A percentile compares a stretch with the other conserved stretches of the same genome.
These are phyloP conservation scores for Hygrophila difformis DNA, from an alignment of 257 asterid species.

Conservation along the genomic window DNA sequence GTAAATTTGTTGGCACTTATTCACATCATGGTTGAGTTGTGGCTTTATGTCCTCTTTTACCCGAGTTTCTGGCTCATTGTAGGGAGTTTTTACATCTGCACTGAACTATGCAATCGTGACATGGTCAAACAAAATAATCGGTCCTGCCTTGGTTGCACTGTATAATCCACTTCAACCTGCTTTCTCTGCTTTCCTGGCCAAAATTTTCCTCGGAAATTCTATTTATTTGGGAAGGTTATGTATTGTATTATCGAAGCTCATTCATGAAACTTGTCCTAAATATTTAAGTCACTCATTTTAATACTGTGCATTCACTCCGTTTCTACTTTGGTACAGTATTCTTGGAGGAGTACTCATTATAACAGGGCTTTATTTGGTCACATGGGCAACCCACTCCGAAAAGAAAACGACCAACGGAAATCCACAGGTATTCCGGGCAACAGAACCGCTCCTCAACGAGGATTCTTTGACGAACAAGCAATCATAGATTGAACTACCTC, in stretches of 20 bases:
- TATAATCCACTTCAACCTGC: constrained; percentile 84
- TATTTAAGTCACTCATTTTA: background rate
- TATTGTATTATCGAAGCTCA: too few relatives aligned
- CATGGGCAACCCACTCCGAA: constrained; percentile 69
- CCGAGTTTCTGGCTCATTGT: too few relatives aligned
- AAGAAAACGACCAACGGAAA: constrained; percentile 7
- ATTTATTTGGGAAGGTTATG: constrained; percentile 71
- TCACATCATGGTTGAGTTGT: too few relatives aligned
- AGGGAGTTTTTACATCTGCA: constrained; percentile 80
- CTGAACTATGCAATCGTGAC: constrained; percentile 59
- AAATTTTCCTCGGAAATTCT: constrained; percentile 63
- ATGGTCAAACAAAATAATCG: constrained; percentile 73
- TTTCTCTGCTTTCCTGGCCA: constrained; percentile 55
- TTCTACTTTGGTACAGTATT: constrained; percentile 36
- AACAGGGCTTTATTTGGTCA: constrained; percentile 69
- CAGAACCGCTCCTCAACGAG: constrained; percentile 32
- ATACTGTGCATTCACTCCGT: background rate
- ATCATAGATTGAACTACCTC: constrained; percentile 29
- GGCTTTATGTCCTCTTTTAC: too few relatives aligned
- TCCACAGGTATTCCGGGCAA: constrained; percentile 22
- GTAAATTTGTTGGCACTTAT: too few relatives aligned
- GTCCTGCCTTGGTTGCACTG: constrained; percentile 79
- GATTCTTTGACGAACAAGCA: constrained; percentile 28
- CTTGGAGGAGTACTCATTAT: constrained; percentile 64
- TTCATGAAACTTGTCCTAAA: background rate